Conservation (phyloP, 331 rosid species). For the Quercus phellos region DNA sequence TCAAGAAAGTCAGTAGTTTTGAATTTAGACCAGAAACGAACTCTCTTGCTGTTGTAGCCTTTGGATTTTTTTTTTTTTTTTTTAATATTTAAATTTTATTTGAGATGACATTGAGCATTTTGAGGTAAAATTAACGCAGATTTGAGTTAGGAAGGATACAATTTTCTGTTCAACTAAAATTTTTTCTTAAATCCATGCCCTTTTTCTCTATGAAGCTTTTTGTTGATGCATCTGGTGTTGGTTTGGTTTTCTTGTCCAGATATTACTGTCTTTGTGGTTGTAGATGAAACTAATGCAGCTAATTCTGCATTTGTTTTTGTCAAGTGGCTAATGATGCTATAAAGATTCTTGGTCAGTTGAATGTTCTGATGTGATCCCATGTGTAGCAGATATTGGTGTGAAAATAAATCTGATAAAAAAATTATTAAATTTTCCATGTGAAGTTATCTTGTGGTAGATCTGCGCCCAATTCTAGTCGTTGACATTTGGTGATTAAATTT, state of each 20-base stretch:
- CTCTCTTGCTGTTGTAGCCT: constrained; percentile 55
- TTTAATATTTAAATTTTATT: constrained; percentile 4
- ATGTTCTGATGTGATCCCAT: neutral
- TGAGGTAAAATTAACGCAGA: constrained; percentile 39
- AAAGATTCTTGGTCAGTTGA: too few relatives aligned
- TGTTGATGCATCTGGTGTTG: neutral
- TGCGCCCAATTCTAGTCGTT: neutral
- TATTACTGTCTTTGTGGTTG: too few relatives aligned
- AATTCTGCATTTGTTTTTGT: neutral
- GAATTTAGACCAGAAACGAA: constrained; percentile 35
- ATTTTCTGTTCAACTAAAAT: constrained; percentile 28
- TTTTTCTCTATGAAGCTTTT: constrained; percentile 7
- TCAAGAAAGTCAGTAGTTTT: constrained; percentile 31
- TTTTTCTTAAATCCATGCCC: constrained; percentile 29
- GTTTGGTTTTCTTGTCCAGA: neutral
- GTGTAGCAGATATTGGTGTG: neutral
- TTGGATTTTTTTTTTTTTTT: constrained; percentile 20
- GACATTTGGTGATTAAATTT: neutral
- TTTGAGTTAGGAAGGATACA: constrained; percentile 43
- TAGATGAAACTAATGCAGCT: neutral
- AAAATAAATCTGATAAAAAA: neutral
- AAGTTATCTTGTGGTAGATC: neutral
- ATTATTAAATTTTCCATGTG: neutral
- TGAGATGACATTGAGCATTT: constrained; percentile 38
- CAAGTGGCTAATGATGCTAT: neutral